Evolutionary conservation across 805 yeast species (phyloP).

Genomic region (Myxozyma mucilagina): DNA sequence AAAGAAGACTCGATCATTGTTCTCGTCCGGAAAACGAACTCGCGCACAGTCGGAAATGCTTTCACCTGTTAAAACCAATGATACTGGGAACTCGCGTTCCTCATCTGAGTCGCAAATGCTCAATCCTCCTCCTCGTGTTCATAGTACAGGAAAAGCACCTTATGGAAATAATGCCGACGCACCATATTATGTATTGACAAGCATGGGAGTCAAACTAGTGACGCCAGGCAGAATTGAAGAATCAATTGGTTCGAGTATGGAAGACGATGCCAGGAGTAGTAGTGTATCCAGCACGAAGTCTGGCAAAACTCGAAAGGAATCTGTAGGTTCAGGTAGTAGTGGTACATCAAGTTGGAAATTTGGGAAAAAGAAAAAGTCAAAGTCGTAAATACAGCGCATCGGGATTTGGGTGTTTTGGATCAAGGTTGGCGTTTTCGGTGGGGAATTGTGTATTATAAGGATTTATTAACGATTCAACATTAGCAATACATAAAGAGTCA

Average conservation of each 20-base stretch:
- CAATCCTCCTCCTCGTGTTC: neutral
- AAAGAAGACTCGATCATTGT: neutral
- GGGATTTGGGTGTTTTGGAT: neutral
- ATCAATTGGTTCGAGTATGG: neutral
- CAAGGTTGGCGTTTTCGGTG: neutral
- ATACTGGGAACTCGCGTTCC: neutral
- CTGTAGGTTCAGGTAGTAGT: neutral
- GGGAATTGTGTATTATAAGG: neutral
- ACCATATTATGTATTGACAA: slow-evolving; percentile 25
- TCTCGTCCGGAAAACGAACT: neutral
- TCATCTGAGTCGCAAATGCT: slow-evolving; percentile 5
- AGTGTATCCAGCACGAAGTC: slow-evolving; percentile 1
- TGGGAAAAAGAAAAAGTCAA: slow-evolving; percentile 1
- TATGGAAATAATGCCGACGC: slow-evolving; percentile 15
- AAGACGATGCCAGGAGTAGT: neutral
- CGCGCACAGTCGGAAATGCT: slow-evolving; percentile 7
- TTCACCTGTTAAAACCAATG: neutral
- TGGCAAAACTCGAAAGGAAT: neutral
- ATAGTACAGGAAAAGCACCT: slow-evolving; percentile 9
- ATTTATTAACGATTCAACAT: neutral
- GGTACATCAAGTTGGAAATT: neutral
- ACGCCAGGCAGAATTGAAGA: slow-evolving; percentile 9
- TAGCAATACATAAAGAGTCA: neutral
- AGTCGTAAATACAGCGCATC: neutral
- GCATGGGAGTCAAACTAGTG: slow-evolving; percentile 20